A percentile compares a stretch with the other conserved stretches of the same genome.
Conservation (phyloP, 768 basidiomycete genomes). For the Naganishia friedmannii region DNA sequence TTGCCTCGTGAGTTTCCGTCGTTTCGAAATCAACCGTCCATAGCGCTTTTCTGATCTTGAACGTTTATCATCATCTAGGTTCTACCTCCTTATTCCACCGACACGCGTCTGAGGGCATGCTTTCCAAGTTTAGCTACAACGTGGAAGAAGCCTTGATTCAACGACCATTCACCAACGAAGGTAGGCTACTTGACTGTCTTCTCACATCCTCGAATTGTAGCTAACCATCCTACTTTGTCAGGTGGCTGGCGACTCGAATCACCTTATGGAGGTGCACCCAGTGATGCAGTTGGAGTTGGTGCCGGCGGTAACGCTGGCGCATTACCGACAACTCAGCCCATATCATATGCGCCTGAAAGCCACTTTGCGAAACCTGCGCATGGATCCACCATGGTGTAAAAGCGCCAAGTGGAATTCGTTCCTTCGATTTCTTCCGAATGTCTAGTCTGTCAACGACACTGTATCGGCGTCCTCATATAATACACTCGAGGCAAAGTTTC, state of each 20-base stretch:
- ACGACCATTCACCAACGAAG: conserved; percentile 40
- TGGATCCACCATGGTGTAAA: not conserved
- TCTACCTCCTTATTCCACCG: conserved; percentile 45
- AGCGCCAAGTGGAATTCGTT: not conserved
- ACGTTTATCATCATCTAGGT: not conserved
- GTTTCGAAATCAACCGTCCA: not conserved
- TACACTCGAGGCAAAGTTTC: not conserved
- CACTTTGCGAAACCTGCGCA: conserved; percentile 8
- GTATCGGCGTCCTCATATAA: not conserved
- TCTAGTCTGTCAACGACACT: not conserved
- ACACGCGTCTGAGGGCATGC: conserved; percentile 25
- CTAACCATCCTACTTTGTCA: not conserved
- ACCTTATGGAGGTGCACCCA: conserved; percentile 19
- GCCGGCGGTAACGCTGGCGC: not conserved
- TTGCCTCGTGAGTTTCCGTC: conserved; percentile 56
- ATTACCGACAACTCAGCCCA: not conserved
- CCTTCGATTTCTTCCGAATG: not conserved
- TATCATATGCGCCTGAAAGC: not conserved
- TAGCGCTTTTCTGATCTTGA: not conserved
- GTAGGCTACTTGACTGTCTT: conserved; percentile 19
- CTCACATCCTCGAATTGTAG: too few relatives aligned
- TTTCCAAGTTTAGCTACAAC: conserved; percentile 35
- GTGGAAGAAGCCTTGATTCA: conserved; percentile 39
- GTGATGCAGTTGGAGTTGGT: conserved; percentile 17
- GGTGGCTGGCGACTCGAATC: conserved; percentile 20